These are phyloP conservation scores for Plasmodium relictum DNA, from an alignment of 169 alveolate species.

Conservation along the genomic window DNA sequence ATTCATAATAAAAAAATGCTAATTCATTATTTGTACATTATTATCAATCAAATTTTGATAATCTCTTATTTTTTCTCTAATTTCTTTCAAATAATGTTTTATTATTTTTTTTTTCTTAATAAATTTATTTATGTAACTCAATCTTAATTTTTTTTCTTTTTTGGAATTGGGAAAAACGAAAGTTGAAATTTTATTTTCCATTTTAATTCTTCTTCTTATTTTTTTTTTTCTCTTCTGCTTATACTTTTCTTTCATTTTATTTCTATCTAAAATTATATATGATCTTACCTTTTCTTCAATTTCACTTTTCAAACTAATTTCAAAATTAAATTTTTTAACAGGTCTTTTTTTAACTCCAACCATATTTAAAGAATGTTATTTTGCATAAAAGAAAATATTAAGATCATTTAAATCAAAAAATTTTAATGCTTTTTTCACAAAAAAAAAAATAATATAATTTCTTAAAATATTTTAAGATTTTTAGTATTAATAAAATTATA, in stretches of 20 bases:
- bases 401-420: not conserved
- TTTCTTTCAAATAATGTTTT: constrained; percentile 42
- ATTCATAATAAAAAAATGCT: not conserved
- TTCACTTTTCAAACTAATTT: constrained; percentile 35
- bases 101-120: constrained; percentile 45
- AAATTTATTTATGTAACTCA: constrained; percentile 56
- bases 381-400: not conserved
- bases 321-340: constrained; percentile 54
- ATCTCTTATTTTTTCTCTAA: constrained; percentile 23
- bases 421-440: not conserved
- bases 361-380: constrained; percentile 13
- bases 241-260: constrained; percentile 33
- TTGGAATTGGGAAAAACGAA: constrained; percentile 73
- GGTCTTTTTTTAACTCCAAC: constrained; percentile 60
- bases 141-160: constrained; percentile 64
- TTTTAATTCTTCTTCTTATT: constrained; percentile 71
- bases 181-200: constrained; percentile 59
- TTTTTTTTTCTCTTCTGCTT: constrained; percentile 49
- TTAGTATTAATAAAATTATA: too few relatives aligned
- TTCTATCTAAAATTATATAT: constrained; percentile 29
- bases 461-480: too few relatives aligned
- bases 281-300: constrained; percentile 64
- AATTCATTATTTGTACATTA: not conserved
- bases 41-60: constrained; percentile 4
- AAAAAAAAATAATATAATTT: not conserved